Percentiles rank a stretch among this genome's conserved stretches.
phyloP scores from a whole-genome alignment of 2,329 filamentous ascomycete genomes.

The Pochonia chlamydosporia region DNA sequence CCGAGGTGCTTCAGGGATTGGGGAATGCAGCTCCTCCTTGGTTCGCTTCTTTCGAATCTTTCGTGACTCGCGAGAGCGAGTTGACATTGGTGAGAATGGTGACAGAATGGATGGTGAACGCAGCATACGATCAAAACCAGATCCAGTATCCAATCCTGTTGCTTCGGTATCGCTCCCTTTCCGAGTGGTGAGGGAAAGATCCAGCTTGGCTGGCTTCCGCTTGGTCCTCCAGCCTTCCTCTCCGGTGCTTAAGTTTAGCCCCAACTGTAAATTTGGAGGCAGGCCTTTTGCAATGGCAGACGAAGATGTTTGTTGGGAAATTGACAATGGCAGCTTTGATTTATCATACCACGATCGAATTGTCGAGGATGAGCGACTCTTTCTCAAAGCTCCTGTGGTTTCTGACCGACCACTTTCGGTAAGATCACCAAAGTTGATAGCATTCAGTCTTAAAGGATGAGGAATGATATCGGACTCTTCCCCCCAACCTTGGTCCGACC shows the following conservation, averaged over 20 bases:
- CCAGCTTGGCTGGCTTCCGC: slow-evolving; percentile 43
- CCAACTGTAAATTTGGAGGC: slow-evolving; percentile 39
- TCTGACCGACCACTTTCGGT: slow-evolving; percentile 22
- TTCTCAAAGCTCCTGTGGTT: slow-evolving; percentile 39
- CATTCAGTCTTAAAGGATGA: slow-evolving; percentile 16
- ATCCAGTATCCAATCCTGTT: slow-evolving; percentile 14
- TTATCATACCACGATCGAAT: slow-evolving; percentile 53
- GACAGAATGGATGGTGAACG: slow-evolving; percentile 39
- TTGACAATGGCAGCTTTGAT: slow-evolving; percentile 47
- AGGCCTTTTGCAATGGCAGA: slow-evolving; percentile 53
- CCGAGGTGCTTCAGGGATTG: slow-evolving; percentile 14
- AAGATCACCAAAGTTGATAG: slow-evolving; percentile 3
- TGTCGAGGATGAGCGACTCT: slow-evolving; percentile 49
- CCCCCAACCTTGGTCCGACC: slow-evolving; percentile 29
- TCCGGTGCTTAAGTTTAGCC: slow-evolving; percentile 39
- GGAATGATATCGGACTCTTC: slow-evolving; percentile 43
- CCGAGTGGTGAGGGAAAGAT: slow-evolving; percentile 32
- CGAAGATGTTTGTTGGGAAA: slow-evolving; percentile 53
- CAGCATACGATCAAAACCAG: slow-evolving; percentile 30
- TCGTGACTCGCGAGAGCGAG: slow-evolving; percentile 17
- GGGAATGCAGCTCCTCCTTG: slow-evolving; percentile 27
- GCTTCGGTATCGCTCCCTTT: neutral
- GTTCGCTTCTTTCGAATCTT: slow-evolving; percentile 29
- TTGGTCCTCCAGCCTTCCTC: slow-evolving; percentile 17
- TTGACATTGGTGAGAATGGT: slow-evolving; percentile 22